Conservation (phyloP, 225 moss, liverwort and hornwort species). For the Takakia lepidozioides region DNA sequence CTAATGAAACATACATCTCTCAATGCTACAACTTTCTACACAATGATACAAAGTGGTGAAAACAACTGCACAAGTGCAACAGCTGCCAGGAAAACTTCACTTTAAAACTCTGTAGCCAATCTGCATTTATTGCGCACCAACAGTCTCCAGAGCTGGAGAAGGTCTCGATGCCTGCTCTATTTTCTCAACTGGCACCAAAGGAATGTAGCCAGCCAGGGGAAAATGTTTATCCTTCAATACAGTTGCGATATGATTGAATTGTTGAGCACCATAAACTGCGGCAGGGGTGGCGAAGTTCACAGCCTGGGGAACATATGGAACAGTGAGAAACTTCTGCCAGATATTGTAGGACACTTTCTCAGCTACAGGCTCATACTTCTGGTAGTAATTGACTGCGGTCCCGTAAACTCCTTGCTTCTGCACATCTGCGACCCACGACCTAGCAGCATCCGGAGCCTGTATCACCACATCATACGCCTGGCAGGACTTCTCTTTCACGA, state of each 20-base stretch:
- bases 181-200: slow-evolving; percentile 22
- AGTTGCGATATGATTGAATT: slow-evolving; percentile 15
- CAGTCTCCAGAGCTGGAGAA: no score
- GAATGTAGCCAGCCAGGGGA: slow-evolving; percentile 26
- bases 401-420: slow-evolving; percentile 17
- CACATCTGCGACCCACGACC: slow-evolving; percentile 12
- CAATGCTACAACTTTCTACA: no score
- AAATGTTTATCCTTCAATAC: slow-evolving; percentile 16
- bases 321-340: slow-evolving; percentile 24
- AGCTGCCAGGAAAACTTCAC: no score
- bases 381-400: slow-evolving; percentile 22
- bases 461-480: slow-evolving; percentile 14
- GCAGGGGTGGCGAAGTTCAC: slow-evolving; percentile 7
- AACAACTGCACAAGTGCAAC: no score
- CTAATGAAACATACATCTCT: no score
- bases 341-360: slow-evolving; percentile 17
- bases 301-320: slow-evolving; percentile 28
- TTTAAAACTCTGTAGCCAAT: no score
- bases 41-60: no score
- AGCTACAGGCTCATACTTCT: slow-evolving; percentile 35
- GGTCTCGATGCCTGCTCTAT: background rate
- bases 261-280: slow-evolving; percentile 11
- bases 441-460: slow-evolving; percentile 7
- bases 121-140: no score
- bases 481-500: slow-evolving; percentile 11